Base-by-base conservation (phyloP, 2,329 filamentous ascomycete species). In the Penicillium nordicum region DNA sequence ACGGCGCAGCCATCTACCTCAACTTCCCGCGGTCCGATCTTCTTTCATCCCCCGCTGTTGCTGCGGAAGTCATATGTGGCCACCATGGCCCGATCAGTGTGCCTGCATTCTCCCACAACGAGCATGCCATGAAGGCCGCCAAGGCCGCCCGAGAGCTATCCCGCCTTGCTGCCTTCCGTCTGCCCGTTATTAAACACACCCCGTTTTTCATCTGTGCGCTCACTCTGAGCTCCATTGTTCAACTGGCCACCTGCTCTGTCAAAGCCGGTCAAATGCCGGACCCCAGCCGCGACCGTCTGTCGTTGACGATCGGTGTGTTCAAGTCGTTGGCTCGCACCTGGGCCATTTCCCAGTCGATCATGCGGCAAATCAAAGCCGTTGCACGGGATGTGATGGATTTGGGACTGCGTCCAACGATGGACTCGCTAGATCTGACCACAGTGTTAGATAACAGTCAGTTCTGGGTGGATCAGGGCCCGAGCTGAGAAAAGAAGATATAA, bases 161-260 rank as follows among this genome's bases (percentile, higher is more conserved):
- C 58, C 88, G 88, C 0, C 84, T 95, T 44, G 88, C 89, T 0
- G 84, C 87, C 5, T 72, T 73, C 55, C 72, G 71, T 16, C 63
- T 69, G 51, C 82, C 86, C 0, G 77, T 93, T 2, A 80, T 87
- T 5, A 84, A 84, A 32, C 90, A 96, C 74, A 92, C 86, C 0
- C 90, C 91, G 56, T 92, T 93, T 74, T 92, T 94, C 76, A 89
- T 88, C 34, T 94, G 90, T 69, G 87, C 89, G 38, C 79, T 94
- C 48, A 89, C 89, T 1, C 78, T 93, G 51, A 88, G 88, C 18
- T 90, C 89, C 7, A 88, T 92, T 64, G 88, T 93, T 4, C 89
- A 94, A 67, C 80, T 95, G 25, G 90, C 88, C 53, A 89, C 89
- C 60, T 96, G 90, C 84, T 85, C 83, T 6, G 78, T 79, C 65